Evolutionary conservation across 2,329 filamentous ascomycete species (phyloP), one percentile per base, ranked within the genome.

Genomic region (Epichloe aotearoae): DNA sequence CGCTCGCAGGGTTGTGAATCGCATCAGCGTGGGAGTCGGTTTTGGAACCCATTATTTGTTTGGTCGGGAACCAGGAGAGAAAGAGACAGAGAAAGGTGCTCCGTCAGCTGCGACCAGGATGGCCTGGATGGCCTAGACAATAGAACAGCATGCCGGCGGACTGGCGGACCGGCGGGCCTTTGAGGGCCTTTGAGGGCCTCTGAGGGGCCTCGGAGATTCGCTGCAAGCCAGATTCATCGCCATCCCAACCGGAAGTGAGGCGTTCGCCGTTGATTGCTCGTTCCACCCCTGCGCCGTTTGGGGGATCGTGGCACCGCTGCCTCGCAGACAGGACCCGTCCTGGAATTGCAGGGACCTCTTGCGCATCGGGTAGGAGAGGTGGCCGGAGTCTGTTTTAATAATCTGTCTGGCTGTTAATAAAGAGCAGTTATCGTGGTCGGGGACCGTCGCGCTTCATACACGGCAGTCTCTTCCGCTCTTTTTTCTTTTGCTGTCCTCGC

Each of bases 201-300:
- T 23, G 20, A 23, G 6, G 23, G 26, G 26, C 26, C 26, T 30
- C 4, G 10, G 30, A 26, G 30, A 30, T 30, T 30, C 8, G 30
- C 3, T 11, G 30, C 30, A 11, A 4, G 30, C 30, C 30, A 30
- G 30, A 30, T 42, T 23, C 20, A 19, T 45, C 23, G 14, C 14
- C 42, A 19, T 23, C 17, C 5, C 15, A 19, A 33, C 41, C 23
- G 19, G 30, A 30, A 11, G 8, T 30, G 30, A 30, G 10, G 30
- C 30, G 30, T 11, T 10, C 23, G 23, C 23, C 23, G 23, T 26
- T 7, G 23, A 46, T 15, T n/a, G 30, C 14, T 34, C 20, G 10
- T 33, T 20, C 12, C 37, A 52, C 42, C 46, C 50, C 50, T 52
- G 50, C 50, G 30, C 34, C 46, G 37, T 46, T 49, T 52, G 43